Evolutionary conservation across 352 stramenopile species (phyloP), one percentile per base, ranked within the genome.

Genomic region (Phytophthora syringae): DNA sequence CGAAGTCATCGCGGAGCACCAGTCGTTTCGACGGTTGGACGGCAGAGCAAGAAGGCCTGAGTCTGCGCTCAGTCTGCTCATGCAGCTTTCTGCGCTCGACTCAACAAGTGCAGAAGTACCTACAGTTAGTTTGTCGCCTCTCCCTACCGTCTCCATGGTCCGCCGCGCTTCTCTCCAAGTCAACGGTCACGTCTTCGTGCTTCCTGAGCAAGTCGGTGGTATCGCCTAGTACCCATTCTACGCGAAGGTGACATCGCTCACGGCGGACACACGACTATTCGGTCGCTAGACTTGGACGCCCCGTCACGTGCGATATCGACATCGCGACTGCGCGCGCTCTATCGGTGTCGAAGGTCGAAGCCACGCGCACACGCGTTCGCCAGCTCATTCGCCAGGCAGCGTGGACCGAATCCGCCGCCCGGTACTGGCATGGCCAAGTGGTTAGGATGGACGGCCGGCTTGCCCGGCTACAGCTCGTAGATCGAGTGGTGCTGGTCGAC

Each of bases 161-260:
- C 53, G 53, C 18, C 54, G 42, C 20, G 28, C 54, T 20, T 47
- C 43, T 10, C 54, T 54, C 7, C 49, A 25, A 49, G 49, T 60
- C 5, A 12, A 44, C 2, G 59, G 50, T 15, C 54, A 55, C 40
- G 20, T 55, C 0, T 60, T 55, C 12, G 5, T 67, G 0, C 22
- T 54, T 1, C 59, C 49, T 3, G 59, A 60, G 24, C 59, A 60
- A 7, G 30, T 2, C 30, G 20, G 7, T 40, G 42, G 10, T 36
- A 51, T 67, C 11, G 22, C 39, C 0, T 39, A 60, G 42, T 60
- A 67, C 28, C 49, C 50, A 42, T 55, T 67, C 27, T 67, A 60
- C 59, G 42, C 59, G 0, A 54, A 18, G 24, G 50, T 67, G 1
- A 44, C 50, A 3, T 43, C 39, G 0, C 25, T 59, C 7, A 27